Conservation (phyloP, 768 basidiomycete genomes). For the Rhodotorula toruloides region DNA sequence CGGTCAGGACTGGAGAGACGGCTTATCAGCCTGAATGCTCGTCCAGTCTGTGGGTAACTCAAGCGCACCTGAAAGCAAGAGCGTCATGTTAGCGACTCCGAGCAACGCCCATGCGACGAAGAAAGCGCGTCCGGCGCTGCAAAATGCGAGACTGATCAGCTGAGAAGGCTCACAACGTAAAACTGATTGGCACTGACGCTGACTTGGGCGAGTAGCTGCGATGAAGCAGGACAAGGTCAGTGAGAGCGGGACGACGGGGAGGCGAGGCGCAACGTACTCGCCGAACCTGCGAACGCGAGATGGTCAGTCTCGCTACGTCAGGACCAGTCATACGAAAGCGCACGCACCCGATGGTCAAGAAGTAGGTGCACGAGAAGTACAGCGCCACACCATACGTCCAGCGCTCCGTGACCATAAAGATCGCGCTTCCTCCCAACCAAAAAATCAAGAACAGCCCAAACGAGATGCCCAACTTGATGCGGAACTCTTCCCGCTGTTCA, state of each 20-base stretch:
- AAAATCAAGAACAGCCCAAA: slow-evolving; percentile 65
- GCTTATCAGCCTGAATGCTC: not conserved
- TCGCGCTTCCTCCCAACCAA: slow-evolving; percentile 58
- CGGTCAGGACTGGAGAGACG: slow-evolving; percentile 56
- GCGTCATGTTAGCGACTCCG: slow-evolving; percentile 70
- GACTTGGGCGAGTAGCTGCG: too few relatives aligned
- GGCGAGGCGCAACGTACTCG: not conserved
- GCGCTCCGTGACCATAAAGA: slow-evolving; percentile 38
- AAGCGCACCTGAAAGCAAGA: slow-evolving; percentile 61
- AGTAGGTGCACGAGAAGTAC: slow-evolving; percentile 31
- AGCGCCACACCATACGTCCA: slow-evolving; percentile 38
- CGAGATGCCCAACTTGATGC: slow-evolving; percentile 56
- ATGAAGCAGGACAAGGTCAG: not conserved
- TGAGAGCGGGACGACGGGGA: too few relatives aligned
- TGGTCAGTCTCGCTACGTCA: not conserved
- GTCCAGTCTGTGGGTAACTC: not conserved
- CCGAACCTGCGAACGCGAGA: slow-evolving; percentile 12
- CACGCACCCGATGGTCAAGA: slow-evolving; percentile 21
- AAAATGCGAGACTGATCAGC: not conserved
- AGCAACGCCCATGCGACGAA: slow-evolving; percentile 74
- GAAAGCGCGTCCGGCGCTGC: slow-evolving; percentile 60
- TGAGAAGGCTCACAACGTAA: not conserved
- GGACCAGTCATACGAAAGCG: not conserved
- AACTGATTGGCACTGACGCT: not conserved
- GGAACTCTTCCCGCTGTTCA: slow-evolving; percentile 55